Conservation (phyloP, 176 grass and related monocot species). For the Alloteropsis semialata region DNA sequence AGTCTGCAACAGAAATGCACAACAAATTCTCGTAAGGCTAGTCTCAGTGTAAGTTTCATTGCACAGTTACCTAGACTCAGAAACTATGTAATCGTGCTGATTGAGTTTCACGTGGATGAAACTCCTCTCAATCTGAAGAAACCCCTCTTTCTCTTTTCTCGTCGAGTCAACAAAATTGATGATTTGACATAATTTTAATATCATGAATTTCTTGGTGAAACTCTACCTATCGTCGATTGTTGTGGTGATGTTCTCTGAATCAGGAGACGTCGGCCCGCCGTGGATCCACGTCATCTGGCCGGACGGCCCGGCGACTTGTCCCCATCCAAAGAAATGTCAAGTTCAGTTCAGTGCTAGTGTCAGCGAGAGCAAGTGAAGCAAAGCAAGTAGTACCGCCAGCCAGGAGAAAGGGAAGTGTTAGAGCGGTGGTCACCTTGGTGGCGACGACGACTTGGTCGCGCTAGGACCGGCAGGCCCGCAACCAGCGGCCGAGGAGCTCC, state of each 20-base stretch:
- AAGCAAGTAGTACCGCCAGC: neutral
- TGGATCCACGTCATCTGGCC: no score
- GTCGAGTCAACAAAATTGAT: no score
- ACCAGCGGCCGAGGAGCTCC: conserved; percentile 63
- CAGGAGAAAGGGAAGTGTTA: neutral
- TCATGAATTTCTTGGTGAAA: no score
- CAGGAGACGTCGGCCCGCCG: conserved; percentile 49
- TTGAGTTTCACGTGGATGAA: no score
- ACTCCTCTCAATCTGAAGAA: no score
- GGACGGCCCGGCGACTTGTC: no score
- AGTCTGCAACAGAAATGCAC: neutral
- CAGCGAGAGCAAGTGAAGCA: neutral
- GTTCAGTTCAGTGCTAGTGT: neutral
- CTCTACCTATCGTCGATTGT: conserved; percentile 63
- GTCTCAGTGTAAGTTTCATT: no score
- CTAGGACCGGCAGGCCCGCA: no score
- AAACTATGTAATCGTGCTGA: no score
- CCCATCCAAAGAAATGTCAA: neutral
- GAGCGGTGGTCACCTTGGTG: conserved; percentile 51
- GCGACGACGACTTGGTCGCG: conserved; percentile 61
- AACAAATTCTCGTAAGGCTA: neutral
- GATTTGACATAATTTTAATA: no score
- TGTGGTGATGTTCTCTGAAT: conserved; percentile 54
- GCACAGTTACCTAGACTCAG: no score
- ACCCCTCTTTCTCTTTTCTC: no score